Conservation (phyloP, 169 alveolate genomes). For the Eimeria brunetti region DNA sequence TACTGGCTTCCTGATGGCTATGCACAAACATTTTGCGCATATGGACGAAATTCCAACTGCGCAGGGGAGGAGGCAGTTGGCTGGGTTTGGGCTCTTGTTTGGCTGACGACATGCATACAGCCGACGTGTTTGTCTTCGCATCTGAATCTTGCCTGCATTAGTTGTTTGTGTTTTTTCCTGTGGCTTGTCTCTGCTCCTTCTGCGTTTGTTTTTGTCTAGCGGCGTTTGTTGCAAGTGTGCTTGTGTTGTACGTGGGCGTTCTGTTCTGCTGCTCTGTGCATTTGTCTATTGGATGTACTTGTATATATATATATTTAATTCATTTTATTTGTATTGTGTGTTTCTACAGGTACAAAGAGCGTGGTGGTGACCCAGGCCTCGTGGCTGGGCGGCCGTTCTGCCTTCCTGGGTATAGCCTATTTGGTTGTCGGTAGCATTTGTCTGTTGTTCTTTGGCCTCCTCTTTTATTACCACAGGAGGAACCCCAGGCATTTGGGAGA, state of each 20-base stretch:
- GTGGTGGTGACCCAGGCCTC: slow-evolving; percentile 84
- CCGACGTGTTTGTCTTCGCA: neutral
- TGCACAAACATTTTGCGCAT: neutral
- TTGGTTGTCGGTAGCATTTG: slow-evolving; percentile 73
- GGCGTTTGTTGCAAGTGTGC: neutral
- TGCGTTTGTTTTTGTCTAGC: neutral
- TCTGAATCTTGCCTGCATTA: neutral
- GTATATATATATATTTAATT: too few species aligned
- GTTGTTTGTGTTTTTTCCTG: neutral
- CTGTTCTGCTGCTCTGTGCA: neutral
- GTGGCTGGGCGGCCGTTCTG: slow-evolving; percentile 84
- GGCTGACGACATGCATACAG: too few species aligned
- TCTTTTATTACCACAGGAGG: slow-evolving; percentile 59
- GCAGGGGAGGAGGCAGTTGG: neutral
- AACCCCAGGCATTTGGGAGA: slow-evolving; percentile 79
- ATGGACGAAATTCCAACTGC: neutral
- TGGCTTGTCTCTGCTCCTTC: neutral
- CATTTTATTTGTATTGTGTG: neutral
- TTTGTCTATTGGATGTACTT: too few species aligned
- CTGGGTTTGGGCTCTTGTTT: neutral
- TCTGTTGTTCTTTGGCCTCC: slow-evolving; percentile 50
- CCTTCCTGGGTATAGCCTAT: slow-evolving; percentile 83
- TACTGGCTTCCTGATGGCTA: neutral
- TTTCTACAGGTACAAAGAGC: slow-evolving; percentile 82
- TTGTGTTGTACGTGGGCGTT: neutral